Conservation (phyloP, 768 basidiomycete genomes). For the Coprinopsis marcescibilis region DNA sequence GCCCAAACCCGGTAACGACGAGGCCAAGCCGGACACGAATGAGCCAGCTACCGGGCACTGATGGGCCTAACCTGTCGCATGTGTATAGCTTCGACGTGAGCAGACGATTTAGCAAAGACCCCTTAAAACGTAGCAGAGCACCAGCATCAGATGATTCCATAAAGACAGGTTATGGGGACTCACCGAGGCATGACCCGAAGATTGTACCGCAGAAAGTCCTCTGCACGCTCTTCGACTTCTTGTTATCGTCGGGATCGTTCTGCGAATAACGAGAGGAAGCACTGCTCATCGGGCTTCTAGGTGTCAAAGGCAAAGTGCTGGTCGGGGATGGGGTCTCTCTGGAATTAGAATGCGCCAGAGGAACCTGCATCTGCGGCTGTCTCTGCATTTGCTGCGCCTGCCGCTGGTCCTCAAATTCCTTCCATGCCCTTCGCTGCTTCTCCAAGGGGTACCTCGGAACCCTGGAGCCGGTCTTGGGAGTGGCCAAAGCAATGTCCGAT, state of each 20-base stretch:
- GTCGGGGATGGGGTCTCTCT: conserved; percentile 3
- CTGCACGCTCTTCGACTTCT: background rate
- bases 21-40: too few relatives aligned
- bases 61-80: conserved; percentile 4
- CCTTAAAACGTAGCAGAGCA: background rate
- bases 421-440: conserved; percentile 8
- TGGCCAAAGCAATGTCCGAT: background rate
- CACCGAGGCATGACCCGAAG: conserved; percentile 9
- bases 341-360: conserved; percentile 3
- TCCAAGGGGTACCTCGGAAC: conserved; percentile 9
- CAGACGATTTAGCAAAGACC: background rate
- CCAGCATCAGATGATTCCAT: background rate
- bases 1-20: too few relatives aligned
- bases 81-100: conserved; percentile 1
- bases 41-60: conserved; percentile 10
- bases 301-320: conserved; percentile 11
- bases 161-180: background rate
- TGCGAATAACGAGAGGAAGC: conserved; percentile 5
- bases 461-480: conserved; percentile 4
- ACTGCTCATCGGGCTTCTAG: conserved; percentile 6
- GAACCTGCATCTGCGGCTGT: conserved; percentile 10
- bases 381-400: background rate
- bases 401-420: conserved; percentile 8
- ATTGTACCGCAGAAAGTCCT: conserved; percentile 2
- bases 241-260: background rate